phyloP scores from a whole-genome alignment of 306 rosid species.

The Prunus armeniaca region DNA sequence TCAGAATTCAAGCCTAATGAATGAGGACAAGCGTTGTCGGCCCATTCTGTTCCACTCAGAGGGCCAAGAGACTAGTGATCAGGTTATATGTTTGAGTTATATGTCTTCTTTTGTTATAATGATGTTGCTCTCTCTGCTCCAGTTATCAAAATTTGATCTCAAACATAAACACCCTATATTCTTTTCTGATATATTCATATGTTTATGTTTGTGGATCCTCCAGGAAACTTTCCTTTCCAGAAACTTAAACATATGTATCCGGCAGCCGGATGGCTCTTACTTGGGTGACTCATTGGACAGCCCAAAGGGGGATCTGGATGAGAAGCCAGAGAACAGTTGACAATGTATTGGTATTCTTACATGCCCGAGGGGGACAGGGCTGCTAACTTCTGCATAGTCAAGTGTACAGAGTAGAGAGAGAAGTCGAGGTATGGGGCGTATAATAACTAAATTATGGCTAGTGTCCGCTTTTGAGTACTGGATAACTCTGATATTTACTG shows the following conservation, averaged over 20 bases:
- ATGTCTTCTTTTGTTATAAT: neutral
- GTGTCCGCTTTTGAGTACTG: conserved; percentile 21
- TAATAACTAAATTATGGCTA: conserved; percentile 10
- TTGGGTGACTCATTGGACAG: conserved; percentile 74
- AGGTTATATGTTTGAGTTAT: conserved; percentile 45
- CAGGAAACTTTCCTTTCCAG: conserved; percentile 79
- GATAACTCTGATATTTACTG: conserved; percentile 34
- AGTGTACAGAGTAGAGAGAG: conserved; percentile 62
- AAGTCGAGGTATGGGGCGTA: conserved; percentile 12
- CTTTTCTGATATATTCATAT: conserved; percentile 25
- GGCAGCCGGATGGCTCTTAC: conserved; percentile 89
- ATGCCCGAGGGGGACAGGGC: conserved; percentile 48
- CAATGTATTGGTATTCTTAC: conserved; percentile 29
- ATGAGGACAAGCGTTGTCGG: conserved; percentile 90
- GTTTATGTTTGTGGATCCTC: conserved; percentile 23
- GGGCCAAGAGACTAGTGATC: conserved; percentile 72
- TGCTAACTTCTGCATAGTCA: conserved; percentile 63
- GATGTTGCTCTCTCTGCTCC: neutral
- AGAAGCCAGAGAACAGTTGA: conserved; percentile 46
- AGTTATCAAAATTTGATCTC: neutral
- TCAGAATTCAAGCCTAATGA: conserved; percentile 92
- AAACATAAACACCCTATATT: neutral
- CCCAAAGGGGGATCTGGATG: conserved; percentile 63
- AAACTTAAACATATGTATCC: conserved; percentile 83
- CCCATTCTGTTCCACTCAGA: conserved; percentile 88